Conservation (phyloP, 805 yeast genomes). For the Metschnikowia similis region DNA sequence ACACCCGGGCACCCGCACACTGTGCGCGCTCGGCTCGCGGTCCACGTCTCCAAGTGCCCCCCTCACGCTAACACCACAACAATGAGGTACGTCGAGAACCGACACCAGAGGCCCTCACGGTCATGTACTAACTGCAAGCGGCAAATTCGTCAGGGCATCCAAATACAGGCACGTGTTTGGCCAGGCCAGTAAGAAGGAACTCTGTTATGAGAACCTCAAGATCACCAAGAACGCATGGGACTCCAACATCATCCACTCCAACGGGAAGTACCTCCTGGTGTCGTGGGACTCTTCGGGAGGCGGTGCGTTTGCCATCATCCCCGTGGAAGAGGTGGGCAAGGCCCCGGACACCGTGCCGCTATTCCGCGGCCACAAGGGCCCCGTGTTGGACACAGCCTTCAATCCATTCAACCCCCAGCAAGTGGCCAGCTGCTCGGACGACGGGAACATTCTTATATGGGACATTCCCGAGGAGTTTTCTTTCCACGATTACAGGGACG, state of each 20-base stretch:
- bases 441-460: conserved; percentile 72
- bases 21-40: background rate
- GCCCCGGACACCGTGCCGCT: conserved; percentile 90
- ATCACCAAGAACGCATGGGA: conserved; percentile 95
- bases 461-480: conserved; percentile 79
- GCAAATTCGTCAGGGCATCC: conserved; percentile 92
- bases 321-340: conserved; percentile 81
- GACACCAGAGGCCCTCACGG: background rate
- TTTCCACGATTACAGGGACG: conserved; percentile 54
- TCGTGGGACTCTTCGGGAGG: conserved; percentile 97
- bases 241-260: conserved; percentile 80
- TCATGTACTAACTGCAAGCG: conserved; percentile 37
- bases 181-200: conserved; percentile 68
- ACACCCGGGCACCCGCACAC: background rate
- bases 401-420: conserved; percentile 81
- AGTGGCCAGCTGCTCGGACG: conserved; percentile 26
- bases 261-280: conserved; percentile 79
- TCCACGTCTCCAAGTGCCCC: no score
- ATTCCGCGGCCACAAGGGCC: conserved; percentile 93
- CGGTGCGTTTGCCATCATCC: conserved; percentile 95
- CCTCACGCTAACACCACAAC: background rate
- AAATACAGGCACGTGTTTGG: conserved; percentile 96
- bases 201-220: conserved; percentile 69
- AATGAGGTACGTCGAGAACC: background rate
- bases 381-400: conserved; percentile 93